Conservation (phyloP, 2,329 filamentous ascomycete species). For the Leptodontidium sp. region DNA sequence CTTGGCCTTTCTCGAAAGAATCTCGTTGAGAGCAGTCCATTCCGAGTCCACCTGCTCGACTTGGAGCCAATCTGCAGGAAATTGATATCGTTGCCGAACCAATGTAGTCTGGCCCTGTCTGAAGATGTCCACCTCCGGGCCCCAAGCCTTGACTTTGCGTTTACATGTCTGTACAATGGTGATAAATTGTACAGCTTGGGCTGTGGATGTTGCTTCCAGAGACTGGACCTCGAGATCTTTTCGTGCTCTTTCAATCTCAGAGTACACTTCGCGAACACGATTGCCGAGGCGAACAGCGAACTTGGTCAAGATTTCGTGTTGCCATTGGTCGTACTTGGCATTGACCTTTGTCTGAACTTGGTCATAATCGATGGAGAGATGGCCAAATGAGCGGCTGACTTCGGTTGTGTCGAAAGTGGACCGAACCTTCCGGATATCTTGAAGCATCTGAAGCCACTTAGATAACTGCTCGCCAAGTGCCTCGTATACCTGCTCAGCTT, state of each 20-base stretch:
- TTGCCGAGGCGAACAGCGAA: slow-evolving; percentile 89
- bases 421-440: slow-evolving; percentile 94
- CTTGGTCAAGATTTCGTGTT: slow-evolving; percentile 94
- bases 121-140: slow-evolving; percentile 95
- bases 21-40: slow-evolving; percentile 92
- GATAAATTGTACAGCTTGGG: slow-evolving; percentile 97
- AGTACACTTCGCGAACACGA: slow-evolving; percentile 90
- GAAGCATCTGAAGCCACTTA: slow-evolving; percentile 93
- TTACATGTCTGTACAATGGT: slow-evolving; percentile 97
- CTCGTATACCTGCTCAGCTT: slow-evolving; percentile 94
- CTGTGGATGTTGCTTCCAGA: slow-evolving; percentile 92
- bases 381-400: slow-evolving; percentile 90
- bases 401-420: slow-evolving; percentile 98
- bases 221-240: slow-evolving; percentile 91
- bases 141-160: slow-evolving; percentile 92
- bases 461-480: slow-evolving; percentile 89
- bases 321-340: slow-evolving; percentile 99
- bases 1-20: slow-evolving; percentile 90
- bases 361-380: slow-evolving; percentile 95
- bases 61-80: slow-evolving; percentile 91
- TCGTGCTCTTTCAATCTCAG: slow-evolving; percentile 89
- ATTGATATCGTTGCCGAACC: slow-evolving; percentile 90
- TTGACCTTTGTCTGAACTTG: slow-evolving; percentile 99
- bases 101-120: slow-evolving; percentile 94
- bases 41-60: slow-evolving; percentile 97